Evolutionary conservation across 352 stramenopile genomes (phyloP), one percentile per base, ranked within the genome.

Genomic region (Globisporangium echinulatum): DNA sequence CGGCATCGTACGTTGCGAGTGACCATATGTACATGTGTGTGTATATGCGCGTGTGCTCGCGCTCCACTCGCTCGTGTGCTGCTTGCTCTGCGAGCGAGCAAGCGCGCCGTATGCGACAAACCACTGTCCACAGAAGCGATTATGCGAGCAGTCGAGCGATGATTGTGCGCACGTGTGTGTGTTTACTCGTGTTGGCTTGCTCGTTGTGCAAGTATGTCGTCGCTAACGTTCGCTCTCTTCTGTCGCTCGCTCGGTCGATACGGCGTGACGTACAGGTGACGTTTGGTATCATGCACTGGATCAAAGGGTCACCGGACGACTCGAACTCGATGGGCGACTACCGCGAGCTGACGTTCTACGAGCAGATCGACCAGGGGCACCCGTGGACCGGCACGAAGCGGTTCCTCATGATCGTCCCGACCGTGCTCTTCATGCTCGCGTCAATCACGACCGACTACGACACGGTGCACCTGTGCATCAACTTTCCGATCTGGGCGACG

Each of bases 211-310:
- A 52, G 11, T 52, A 14, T 33, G 19, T 53, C 19, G 33, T 47
- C 42, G 33, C 43, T 49, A 39, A 25, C 11, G 37, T 52, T 7
- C 39, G 53, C 42, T 10, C 19, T 59, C 25, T 15, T 33, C 9
- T 56, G 7, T 19, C 17, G 17, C 17, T 19, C 17, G 17, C 17
- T 44, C n/a, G 15, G 55, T 49, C 19, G 55, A 44, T 44, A 44
- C 40, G 40, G 7, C 7, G 7, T 44, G 7, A 14, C 19, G 9
- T 4, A 49, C 54, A 94, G 90, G 75, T 96, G 42, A 96, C 88
- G 19, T 97, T 97, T 56, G 76, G 87, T 38, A 95, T 97, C 63
- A 96, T 97, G 77, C 91, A 96, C 81, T 98, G 94, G 92, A 92
- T 98, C 61, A 98, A 98, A 72, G 94, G 95, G 40, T 97, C 90